Evolutionary conservation across 768 basidiomycete genomes (phyloP), one percentile per base, ranked within the genome.

Genomic region (Boletus rubroflammeus): DNA sequence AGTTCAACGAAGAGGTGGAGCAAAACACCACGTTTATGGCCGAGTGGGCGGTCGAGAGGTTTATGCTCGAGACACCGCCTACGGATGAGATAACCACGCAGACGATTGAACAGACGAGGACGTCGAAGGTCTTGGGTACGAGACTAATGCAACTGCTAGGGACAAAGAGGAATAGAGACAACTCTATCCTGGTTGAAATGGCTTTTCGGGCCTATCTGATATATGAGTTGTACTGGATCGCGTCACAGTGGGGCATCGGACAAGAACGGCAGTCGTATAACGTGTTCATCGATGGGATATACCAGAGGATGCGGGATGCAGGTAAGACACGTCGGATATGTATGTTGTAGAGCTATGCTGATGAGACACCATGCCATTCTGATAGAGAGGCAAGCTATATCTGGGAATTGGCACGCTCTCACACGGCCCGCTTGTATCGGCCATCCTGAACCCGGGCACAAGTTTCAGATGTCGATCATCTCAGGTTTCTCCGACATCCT

Each of bases 1-100:
- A 66, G 17, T 62, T 83, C 38, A 78, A 81, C 55, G 63, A 73
- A 15, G 74, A 75, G 53, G 76, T 81, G 19, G 74, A 70, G 42
- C 78, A 81, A 55, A 71, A 67, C 13, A 73, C 77, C 9, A 73
- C 76, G 0, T 69, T 66, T 35, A 72, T 82, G 47, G 73, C 78
- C 6, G 78, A 81, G 51, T 60, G 73, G 49, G 69, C 76, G 14
- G 67, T 76, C 5, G 78, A 78, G 50, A 49, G 69, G 3, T 73
- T 76, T 61, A 57, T 50, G 7, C 62, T 72, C 34, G 65, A 62
- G 45, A 26, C 4, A 1, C 43, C 23, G 14, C 49, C 34, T 40
- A 23, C 46, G 43, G 51, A 34, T 15, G 14, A 5, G 48, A 54
- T 21, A 53, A 56, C 17, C 38, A 32, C 39, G 25, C 48, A 19